Base-by-base conservation (phyloP, 2,329 filamentous ascomycete species). In the Pseudofabraea citricarpa region DNA sequence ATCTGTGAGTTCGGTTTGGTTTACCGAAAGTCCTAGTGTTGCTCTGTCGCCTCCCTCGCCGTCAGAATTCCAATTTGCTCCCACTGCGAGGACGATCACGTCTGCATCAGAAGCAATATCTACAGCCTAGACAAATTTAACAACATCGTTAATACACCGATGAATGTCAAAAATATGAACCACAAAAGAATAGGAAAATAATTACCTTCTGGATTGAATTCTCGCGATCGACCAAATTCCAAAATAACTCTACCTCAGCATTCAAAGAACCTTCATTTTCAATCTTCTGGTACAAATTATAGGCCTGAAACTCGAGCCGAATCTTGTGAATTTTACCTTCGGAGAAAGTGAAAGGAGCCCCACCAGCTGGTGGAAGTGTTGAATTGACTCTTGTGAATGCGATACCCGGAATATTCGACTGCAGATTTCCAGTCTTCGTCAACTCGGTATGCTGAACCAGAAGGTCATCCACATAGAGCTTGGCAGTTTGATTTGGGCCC, bases 1-100 rank as follows among this genome's bases (percentile, higher is more conserved):
- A 19, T 53, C 47, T 0, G 66, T 63, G 10, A 71, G 58, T 1
- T 42, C 35, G 9, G 66, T 66, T 47, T 71, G 68, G 35, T 61
- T 63, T 3, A 58, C 52, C 3, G 62, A 53, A 2, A 71, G 57
- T 3, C 56, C 56, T 1, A 71, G 52, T 0, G 62, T 67, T 3
- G 60, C 64, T 12, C 68, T 56, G 35, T 71, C 68, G 12, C 64
- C 68, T 37, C 55, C 58, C 52, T 71, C 68, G 29, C 67, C 68
- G 42, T 71, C 68, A 42, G 64, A 67, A 47, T 69, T 67, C 68
- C 68, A 71, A n/a, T 61, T 62, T 3, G 64, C 65, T 2, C 68
- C 68, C 1, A 68, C 55, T 1, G 66, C 58, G 9, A 71, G 58
- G 10, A 71, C 45, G 4, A 70, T 56, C 2, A 68, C 20, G 43